Evolutionary conservation across 2,329 filamentous ascomycete species (phyloP), one percentile per base, ranked within the genome.

Genomic region (Thelonectria olida): DNA sequence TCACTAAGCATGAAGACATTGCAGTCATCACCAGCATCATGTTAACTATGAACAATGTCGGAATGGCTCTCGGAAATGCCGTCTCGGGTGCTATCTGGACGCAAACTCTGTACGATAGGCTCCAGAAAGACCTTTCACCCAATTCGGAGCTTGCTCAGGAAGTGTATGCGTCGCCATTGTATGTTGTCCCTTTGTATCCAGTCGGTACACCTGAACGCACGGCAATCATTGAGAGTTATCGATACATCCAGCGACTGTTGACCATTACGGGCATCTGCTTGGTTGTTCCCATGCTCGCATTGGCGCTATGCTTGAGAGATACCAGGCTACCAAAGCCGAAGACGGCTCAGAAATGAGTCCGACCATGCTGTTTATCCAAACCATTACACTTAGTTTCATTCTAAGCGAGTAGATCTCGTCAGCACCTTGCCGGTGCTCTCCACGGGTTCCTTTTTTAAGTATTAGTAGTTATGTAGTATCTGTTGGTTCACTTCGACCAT

Each of bases 241-340:
- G 77, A 52, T 72, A 80, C 39, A 76, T 81, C 1, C 82, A 84
- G 73, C 69, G 75, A 3, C 63, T 82, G 4, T 75, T 84, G 1
- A 79, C 75, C 55, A 77, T 82, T 39, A 78, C 79, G 0, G 81
- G 81, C 4, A 78, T 84, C 28, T 79, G 75, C 38, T 63, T 84
- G 5, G 80, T 78, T 23, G 75, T 82, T 7, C 81, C 81, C 5
- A 78, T 83, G 68, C 79, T 84, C 59, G 75, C 54, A 0, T 81
- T 83, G 58, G 80, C 81, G 1, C 60, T 79, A 23, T 71, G 71
- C 7, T 65, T 84, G 38, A 72, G 79, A 7, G 81, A 84, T 64
- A 28, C 38, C 12, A 53, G 31, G 25, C 19, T 42, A 2, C 7
- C 50, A 4, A 53, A 53, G 38, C 38, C 39, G 9, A 44, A 34